These are phyloP conservation scores for Podila epigama DNA, from an alignment of 192 early-diverging fungal genomes.

Conservation along the genomic window DNA sequence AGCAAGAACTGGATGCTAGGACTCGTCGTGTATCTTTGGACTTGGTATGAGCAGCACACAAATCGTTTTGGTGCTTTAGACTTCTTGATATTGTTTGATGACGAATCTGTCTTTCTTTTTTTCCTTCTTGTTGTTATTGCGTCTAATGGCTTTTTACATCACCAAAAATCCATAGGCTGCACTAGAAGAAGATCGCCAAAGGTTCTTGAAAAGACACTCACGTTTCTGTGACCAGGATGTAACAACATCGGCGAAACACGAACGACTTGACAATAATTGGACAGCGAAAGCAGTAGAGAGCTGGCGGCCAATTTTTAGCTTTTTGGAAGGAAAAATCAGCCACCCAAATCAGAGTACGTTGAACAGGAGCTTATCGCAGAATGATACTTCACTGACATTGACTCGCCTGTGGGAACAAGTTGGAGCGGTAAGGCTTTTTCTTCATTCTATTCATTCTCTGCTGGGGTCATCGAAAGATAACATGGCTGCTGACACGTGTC, in stretches of 20 bases:
- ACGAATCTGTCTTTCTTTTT: too few species aligned
- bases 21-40: neutral
- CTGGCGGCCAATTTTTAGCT: slow-evolving; percentile 26
- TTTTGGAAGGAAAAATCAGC: slow-evolving; percentile 7
- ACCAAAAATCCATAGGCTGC: too few species aligned
- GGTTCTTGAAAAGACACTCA: slow-evolving; percentile 4
- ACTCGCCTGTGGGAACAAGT: neutral
- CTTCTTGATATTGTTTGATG: too few species aligned
- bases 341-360: neutral
- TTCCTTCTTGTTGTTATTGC: too few species aligned
- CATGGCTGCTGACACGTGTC: too few species aligned
- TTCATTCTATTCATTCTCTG: neutral
- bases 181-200: slow-evolving; percentile 7
- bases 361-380: neutral
- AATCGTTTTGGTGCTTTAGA: neutral
- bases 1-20: slow-evolving; percentile 5
- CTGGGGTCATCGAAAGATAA: neutral
- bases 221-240: neutral
- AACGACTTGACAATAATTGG: slow-evolving; percentile 17
- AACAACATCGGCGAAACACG: slow-evolving; percentile 4
- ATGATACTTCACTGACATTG: neutral
- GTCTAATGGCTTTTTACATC: too few species aligned
- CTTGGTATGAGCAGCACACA: slow-evolving; percentile 20
- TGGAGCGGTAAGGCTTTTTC: neutral
- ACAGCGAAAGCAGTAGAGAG: slow-evolving; percentile 8